Conservation (phyloP, 2,329 filamentous ascomycete genomes). For the Aspergillus pseudoterreus region DNA sequence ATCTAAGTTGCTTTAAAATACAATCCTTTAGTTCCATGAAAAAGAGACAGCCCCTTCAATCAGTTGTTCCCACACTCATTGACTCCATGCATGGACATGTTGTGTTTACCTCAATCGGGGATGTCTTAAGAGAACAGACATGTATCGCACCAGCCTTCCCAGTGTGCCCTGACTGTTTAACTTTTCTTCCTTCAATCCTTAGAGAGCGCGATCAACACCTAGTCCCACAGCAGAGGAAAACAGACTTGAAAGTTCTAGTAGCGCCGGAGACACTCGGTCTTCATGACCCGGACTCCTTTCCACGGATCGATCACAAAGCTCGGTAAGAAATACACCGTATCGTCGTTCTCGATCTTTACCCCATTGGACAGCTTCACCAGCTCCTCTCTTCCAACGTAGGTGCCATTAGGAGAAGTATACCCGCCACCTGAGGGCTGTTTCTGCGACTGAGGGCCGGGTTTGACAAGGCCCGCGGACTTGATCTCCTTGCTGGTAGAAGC, state of each 20-base stretch:
- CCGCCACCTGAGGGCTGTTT: neutral
- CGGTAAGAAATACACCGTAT: constrained; percentile 15
- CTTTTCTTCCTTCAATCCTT: neutral
- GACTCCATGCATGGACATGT: no score
- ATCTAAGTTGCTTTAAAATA: no score
- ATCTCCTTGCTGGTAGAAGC: neutral
- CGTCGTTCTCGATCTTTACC: constrained; percentile 8
- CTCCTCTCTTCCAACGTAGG: constrained; percentile 12
- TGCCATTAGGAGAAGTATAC: constrained; percentile 24
- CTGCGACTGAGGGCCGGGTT: neutral
- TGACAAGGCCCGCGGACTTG: neutral
- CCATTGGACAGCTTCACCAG: constrained; percentile 15
- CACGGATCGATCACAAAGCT: constrained; percentile 20
- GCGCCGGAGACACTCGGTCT: neutral
- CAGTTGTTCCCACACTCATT: no score
- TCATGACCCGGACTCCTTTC: constrained; percentile 11
- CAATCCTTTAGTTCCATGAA: no score
- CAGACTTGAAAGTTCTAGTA: constrained; percentile 6
- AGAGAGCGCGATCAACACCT: neutral
- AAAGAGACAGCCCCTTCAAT: no score
- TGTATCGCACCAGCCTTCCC: no score
- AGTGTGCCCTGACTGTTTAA: neutral
- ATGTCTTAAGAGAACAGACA: no score
- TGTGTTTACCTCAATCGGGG: no score
- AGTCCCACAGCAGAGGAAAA: neutral